Percentiles rank a stretch among this genome's conserved stretches.
Evolutionary conservation across 768 basidiomycete species (phyloP).

Genomic region (Suillus bovinus): DNA sequence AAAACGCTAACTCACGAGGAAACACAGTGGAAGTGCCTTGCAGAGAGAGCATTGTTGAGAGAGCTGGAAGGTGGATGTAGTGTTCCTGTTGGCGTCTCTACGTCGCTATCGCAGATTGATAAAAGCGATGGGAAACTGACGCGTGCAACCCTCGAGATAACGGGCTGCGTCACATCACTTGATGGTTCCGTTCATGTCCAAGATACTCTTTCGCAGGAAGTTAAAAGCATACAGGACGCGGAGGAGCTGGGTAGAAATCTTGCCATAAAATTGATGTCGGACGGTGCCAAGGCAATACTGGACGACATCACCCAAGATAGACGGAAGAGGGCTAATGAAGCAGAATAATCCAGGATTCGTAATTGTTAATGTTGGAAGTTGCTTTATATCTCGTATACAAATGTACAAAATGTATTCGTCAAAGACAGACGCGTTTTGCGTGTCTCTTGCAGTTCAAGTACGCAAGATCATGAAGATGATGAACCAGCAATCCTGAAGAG

Average conservation of each 20-base stretch:
- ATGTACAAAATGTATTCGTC: neutral
- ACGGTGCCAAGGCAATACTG: constrained; percentile 78
- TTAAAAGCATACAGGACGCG: constrained; percentile 57
- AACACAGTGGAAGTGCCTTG: constrained; percentile 75
- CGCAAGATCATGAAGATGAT: constrained; percentile 5
- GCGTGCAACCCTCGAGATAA: constrained; percentile 50
- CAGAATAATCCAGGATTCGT: constrained; percentile 17
- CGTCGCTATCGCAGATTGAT: constrained; percentile 39
- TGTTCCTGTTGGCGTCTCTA: constrained; percentile 88
- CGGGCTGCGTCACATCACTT: constrained; percentile 83
- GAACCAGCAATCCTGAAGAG: constrained; percentile 19
- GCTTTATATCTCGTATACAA: neutral
- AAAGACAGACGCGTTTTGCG: neutral
- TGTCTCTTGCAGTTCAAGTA: constrained; percentile 13
- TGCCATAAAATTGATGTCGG: constrained; percentile 61
- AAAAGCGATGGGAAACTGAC: constrained; percentile 30
- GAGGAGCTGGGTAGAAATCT: constrained; percentile 68
- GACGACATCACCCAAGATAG: constrained; percentile 80
- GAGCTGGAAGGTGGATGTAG: constrained; percentile 96
- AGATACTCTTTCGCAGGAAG: constrained; percentile 51
- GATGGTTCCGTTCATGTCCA: constrained; percentile 75
- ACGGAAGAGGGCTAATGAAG: constrained; percentile 45
- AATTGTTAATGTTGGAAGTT: neutral
- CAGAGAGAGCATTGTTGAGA: constrained; percentile 87
- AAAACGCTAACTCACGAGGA: constrained; percentile 69